phyloP scores from a whole-genome alignment of 208 protist genomes.

The Angomonas ambiguus region DNA sequence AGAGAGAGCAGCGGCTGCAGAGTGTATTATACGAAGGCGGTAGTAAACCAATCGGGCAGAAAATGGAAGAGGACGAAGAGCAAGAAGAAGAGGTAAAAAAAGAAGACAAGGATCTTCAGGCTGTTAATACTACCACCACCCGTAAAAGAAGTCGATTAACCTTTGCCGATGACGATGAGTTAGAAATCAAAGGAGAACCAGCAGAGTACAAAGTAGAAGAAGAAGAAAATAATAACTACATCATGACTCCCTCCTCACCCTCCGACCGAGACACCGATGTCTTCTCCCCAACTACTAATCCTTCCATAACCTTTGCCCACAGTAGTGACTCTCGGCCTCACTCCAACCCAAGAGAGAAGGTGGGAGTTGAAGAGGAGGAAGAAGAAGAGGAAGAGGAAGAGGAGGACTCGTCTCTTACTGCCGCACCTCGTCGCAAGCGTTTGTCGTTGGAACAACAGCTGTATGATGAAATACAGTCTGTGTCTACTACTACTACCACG shows the following conservation, averaged over 20 bases:
- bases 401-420: too few relatives aligned
- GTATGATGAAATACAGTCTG: too few relatives aligned
- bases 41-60: not conserved
- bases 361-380: too few relatives aligned
- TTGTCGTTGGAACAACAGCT: too few relatives aligned
- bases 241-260: not conserved
- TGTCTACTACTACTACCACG: too few relatives aligned
- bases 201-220: not conserved
- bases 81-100: not conserved
- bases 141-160: not conserved
- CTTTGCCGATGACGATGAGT: not conserved
- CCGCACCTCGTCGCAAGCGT: too few relatives aligned
- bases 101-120: not conserved
- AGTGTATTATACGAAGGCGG: slow-evolving; percentile 13
- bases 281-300: not conserved
- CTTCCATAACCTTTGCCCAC: not conserved
- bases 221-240: not conserved
- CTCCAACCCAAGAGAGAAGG: too few relatives aligned
- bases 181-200: not conserved
- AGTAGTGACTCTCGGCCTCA: too few relatives aligned
- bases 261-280: not conserved
- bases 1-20: slow-evolving; percentile 39
- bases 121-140: not conserved
- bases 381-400: too few relatives aligned
- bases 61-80: not conserved